Evolutionary conservation across 225 moss, liverwort and hornwort genomes (phyloP), one percentile per base, ranked within the genome.

Genomic region (Thuidium tamariscinum): DNA sequence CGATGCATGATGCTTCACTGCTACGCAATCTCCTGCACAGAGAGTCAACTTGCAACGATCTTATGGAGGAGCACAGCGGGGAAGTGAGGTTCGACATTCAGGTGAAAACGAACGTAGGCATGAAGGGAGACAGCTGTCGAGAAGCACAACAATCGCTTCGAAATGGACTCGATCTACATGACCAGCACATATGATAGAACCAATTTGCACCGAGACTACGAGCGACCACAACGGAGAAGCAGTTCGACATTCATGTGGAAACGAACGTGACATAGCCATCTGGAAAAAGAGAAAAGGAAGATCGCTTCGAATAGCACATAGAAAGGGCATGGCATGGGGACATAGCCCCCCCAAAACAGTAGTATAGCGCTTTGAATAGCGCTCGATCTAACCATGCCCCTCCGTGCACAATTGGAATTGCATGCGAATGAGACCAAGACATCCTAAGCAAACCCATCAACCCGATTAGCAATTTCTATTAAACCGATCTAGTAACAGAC

Each of bases 1-100:
- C 77, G 88, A 86, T 83, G 17, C 87, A 89, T 88, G 83, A 49
- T 88, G 86, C 54, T 63, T 69, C 44, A 59, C n/a, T 69, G 46
- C 59, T 48, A 83, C 48, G 36, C 49, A 51, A 39, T 41, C 82
- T 81, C 72, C 90, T 90, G 86, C 86, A 90, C 68, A 61, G 44
- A 37, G 0, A 51, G 79, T 12, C 30, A 64, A 42, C 5, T 63
- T 18, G 39, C 57, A 55, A 42, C 44, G 19, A 71, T 27, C 77
- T 59, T 69, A 42, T 21, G 61, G 10, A 73, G 22, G 30, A 36
- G 9, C 44, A 30, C 14, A 25, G 8, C 11, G 11, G n/a, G 29
- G 49, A 81, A 29, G 54, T 37, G 32, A 48, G 26, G 21, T 41
- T 70, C 56, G 39, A 80, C 80, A 57, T 39, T 41, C 26, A 37